Evolutionary conservation across 257 asterid species (phyloP).

Genomic region (Fraxinus cuspidata): DNA sequence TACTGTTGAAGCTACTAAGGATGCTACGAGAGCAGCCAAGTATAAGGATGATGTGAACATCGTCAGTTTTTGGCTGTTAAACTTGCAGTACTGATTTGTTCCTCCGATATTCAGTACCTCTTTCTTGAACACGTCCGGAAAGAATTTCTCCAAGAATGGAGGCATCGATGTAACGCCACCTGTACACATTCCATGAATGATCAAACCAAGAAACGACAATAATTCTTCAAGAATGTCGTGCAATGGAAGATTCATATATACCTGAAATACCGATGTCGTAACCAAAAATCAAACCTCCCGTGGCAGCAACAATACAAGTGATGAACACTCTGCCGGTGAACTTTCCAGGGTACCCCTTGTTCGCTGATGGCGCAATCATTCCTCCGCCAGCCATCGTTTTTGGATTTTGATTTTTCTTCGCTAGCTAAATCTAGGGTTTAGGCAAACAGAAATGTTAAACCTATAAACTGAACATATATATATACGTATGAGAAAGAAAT

Average conservation of each 20-base stretch:
- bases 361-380: neutral
- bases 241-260: neutral
- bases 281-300: slow-evolving; percentile 40
- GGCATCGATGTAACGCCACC: slow-evolving; percentile 49
- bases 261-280: slow-evolving; percentile 51
- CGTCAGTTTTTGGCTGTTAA: slow-evolving; percentile 15
- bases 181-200: no score
- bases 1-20: neutral
- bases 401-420: neutral
- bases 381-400: slow-evolving; percentile 20
- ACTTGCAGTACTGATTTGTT: slow-evolving; percentile 35
- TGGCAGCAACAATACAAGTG: slow-evolving; percentile 26
- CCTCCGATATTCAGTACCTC: neutral
- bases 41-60: slow-evolving; percentile 40
- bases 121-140: slow-evolving; percentile 23
- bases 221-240: no score
- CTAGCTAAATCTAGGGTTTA: neutral
- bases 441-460: neutral
- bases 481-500: no score
- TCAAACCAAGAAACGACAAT: no score
- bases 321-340: neutral
- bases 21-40: slow-evolving; percentile 34
- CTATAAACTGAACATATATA: neutral
- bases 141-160: slow-evolving; percentile 33
- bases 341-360: slow-evolving; percentile 27